phyloP scores from a whole-genome alignment of 371 early-diverging fungal genomes.

The Neoconidiobolus thromboides region DNA sequence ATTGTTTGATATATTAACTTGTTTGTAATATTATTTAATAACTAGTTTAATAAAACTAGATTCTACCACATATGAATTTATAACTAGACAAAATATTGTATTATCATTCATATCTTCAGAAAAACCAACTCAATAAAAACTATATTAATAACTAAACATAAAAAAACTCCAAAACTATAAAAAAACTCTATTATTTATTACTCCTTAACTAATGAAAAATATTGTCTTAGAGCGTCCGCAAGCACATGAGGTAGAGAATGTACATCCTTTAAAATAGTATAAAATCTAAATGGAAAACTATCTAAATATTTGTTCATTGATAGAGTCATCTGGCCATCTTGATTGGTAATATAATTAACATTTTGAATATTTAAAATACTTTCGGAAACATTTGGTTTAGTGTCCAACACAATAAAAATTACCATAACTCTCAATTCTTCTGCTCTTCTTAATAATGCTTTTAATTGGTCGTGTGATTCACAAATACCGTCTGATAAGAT shows the following conservation, averaged over 20 bases:
- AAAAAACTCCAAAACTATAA: too few relatives aligned
- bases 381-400: slow-evolving; percentile 29
- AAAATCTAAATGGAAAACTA: slow-evolving; percentile 95
- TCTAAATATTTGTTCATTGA: slow-evolving; percentile 78
- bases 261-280: slow-evolving; percentile 77
- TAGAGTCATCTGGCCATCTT: slow-evolving; percentile 41
- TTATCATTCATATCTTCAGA: too few relatives aligned
- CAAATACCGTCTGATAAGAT: slow-evolving; percentile 94
- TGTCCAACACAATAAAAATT: slow-evolving; percentile 88
- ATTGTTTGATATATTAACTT: too few relatives aligned
- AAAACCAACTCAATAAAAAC: too few relatives aligned
- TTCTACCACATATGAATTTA: too few relatives aligned
- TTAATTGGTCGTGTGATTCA: slow-evolving; percentile 71
- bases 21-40: too few relatives aligned
- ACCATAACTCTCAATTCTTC: slow-evolving; percentile 78
- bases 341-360: slow-evolving; percentile 44
- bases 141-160: too few relatives aligned
- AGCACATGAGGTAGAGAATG: slow-evolving; percentile 72
- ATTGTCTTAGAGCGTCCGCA: slow-evolving; percentile 85
- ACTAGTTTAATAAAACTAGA: too few relatives aligned
- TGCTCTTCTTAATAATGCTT: slow-evolving; percentile 60
- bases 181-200: too few relatives aligned
- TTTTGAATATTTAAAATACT: slow-evolving; percentile 78
- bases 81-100: too few relatives aligned
- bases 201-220: slow-evolving; percentile 30